A percentile compares a stretch with the other conserved stretches of the same genome.
These are phyloP conservation scores for Podospora didyma DNA, from an alignment of 495 filamentous ascomycete species.

Conservation along the genomic window DNA sequence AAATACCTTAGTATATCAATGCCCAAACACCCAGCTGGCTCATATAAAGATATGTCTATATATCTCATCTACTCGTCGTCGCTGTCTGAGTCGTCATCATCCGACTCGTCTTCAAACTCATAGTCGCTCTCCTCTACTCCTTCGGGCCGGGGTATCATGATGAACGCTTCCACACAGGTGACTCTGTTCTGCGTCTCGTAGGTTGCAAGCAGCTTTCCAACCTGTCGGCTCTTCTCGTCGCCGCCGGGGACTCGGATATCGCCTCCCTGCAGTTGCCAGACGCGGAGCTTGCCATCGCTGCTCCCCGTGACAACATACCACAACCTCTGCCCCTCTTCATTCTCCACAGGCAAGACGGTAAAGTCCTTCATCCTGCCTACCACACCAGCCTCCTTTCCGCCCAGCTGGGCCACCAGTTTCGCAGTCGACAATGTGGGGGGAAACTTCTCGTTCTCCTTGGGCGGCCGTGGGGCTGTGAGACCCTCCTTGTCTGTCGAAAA, in stretches of 20 bases:
- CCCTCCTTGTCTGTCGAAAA: conserved; percentile 58
- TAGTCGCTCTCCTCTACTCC: conserved; percentile 47
- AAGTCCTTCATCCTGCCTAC: conserved; percentile 86
- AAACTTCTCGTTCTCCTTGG: conserved; percentile 20
- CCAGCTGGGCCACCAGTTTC: conserved; percentile 68
- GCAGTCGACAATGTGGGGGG: conserved; percentile 37
- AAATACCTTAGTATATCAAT: too few species aligned
- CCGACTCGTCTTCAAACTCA: conserved; percentile 37
- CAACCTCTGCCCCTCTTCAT: conserved; percentile 33
- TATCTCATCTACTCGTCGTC: conserved; percentile 43
- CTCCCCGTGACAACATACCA: conserved; percentile 69
- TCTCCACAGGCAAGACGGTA: conserved; percentile 49
- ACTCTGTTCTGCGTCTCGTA: conserved; percentile 86
- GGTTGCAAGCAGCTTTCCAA: conserved; percentile 69
- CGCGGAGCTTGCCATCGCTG: conserved; percentile 74
- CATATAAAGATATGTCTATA: not conserved
- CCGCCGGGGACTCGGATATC: conserved; percentile 37
- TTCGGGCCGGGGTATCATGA: conserved; percentile 64
- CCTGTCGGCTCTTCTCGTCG: conserved; percentile 42
- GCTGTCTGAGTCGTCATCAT: conserved; percentile 40
- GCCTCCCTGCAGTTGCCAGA: conserved; percentile 59
- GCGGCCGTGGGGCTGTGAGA: conserved; percentile 20
- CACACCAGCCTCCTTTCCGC: conserved; percentile 64
- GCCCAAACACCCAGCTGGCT: not conserved
- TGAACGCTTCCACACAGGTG: conserved; percentile 81